phyloP scores from a whole-genome alignment of 805 yeast species.

The Teunomyces gatunensis region DNA sequence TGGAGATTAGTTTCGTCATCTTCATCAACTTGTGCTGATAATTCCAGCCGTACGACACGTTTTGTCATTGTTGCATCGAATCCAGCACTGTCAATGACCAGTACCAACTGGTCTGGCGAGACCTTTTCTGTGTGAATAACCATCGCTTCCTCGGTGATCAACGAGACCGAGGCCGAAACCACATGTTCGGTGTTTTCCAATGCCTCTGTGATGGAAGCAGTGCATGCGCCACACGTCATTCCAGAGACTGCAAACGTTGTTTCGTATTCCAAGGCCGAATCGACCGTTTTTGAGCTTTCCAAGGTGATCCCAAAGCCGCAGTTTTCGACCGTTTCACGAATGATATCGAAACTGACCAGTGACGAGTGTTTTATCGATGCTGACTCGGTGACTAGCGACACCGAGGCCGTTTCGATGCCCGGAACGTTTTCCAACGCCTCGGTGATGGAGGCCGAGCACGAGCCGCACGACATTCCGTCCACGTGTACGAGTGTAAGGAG shows the following conservation, averaged over 20 bases:
- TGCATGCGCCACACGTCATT: constrained; percentile 44
- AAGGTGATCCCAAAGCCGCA: constrained; percentile 36
- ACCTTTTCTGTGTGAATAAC: constrained; percentile 17
- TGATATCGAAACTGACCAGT: constrained; percentile 25
- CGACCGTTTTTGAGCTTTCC: constrained; percentile 2
- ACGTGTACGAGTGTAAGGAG: constrained; percentile 22
- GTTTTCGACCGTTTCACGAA: constrained; percentile 63
- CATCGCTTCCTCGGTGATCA: constrained; percentile 37
- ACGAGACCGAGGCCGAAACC: constrained; percentile 27
- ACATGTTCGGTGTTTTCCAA: constrained; percentile 25
- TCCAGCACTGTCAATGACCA: constrained; percentile 31
- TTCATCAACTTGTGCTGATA: constrained; percentile 8
- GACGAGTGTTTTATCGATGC: constrained; percentile 56
- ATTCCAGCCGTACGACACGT: neutral
- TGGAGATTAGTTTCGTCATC: constrained; percentile 30
- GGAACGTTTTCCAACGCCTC: constrained; percentile 45
- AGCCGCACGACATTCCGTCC: constrained; percentile 89
- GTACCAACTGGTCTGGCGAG: constrained; percentile 14
- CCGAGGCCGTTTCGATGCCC: constrained; percentile 55
- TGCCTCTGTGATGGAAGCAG: constrained; percentile 37
- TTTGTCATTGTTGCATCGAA: constrained; percentile 18
- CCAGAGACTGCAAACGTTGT: constrained; percentile 15
- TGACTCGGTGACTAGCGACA: constrained; percentile 74
- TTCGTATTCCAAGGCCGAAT: neutral
- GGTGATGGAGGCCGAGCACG: constrained; percentile 72